Evolutionary conservation across 2,329 filamentous ascomycete genomes (phyloP).

Genomic region (Capronia coronata): DNA sequence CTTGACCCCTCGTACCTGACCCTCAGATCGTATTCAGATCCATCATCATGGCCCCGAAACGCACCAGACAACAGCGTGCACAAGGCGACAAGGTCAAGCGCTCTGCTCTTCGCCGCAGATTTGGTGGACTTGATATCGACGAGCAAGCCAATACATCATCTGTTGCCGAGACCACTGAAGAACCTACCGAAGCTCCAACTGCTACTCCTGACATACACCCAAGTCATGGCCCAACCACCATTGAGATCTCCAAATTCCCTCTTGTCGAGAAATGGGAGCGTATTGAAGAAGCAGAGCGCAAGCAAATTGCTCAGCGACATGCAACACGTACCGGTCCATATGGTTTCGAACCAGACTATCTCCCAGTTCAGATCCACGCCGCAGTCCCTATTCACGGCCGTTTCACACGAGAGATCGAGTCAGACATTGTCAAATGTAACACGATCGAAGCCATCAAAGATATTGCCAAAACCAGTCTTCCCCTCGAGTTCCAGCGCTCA

Average conservation of each 20-base stretch:
- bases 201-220: neutral
- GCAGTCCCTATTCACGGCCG: conserved; percentile 5
- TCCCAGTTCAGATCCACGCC: conserved; percentile 9
- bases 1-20: neutral
- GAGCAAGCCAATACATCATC: neutral
- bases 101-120: neutral
- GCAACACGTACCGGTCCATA: neutral
- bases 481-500: conserved; percentile 3
- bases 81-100: neutral
- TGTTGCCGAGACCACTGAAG: neutral
- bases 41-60: neutral
- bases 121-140: neutral
- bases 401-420: conserved; percentile 14
- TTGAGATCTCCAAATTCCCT: conserved; percentile 3
- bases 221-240: neutral
- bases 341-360: conserved; percentile 2
- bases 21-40: neutral
- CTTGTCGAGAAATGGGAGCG: conserved; percentile 8
- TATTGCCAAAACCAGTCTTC: conserved; percentile 6
- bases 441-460: conserved; percentile 13
- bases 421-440: conserved; percentile 10
- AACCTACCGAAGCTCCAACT: neutral
- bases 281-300: conserved; percentile 3
- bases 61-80: neutral
- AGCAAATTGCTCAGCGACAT: neutral